Conservation (phyloP, 2,329 filamentous ascomycete species). For the Dryadomyces sulphureus region DNA sequence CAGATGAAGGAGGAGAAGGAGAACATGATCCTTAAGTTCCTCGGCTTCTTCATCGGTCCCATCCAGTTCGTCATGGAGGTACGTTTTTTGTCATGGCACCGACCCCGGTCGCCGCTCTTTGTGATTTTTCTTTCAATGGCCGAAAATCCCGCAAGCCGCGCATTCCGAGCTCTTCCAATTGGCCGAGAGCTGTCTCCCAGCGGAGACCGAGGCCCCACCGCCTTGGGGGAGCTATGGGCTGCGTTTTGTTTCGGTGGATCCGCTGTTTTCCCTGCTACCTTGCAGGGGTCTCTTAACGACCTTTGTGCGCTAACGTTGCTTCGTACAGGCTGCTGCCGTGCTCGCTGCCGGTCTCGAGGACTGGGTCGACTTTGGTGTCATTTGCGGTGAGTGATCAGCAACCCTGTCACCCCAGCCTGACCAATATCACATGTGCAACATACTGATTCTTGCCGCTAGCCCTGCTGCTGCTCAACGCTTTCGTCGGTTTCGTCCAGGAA, state of each 20-base stretch:
- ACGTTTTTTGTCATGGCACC: conserved; percentile 16
- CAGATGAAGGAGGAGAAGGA: conserved; percentile 82
- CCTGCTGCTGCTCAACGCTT: conserved; percentile 69
- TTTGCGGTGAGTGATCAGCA: conserved; percentile 37
- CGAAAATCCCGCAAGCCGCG: not conserved
- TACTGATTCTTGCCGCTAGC: conserved; percentile 2
- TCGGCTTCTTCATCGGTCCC: conserved; percentile 70
- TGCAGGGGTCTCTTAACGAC: not conserved
- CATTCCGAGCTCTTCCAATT: conserved; percentile 1
- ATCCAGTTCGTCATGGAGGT: conserved; percentile 94
- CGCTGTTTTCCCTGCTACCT: not conserved
- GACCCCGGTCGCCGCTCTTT: not conserved
- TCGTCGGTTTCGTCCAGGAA: conserved; percentile 78
- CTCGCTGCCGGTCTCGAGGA: conserved; percentile 73
- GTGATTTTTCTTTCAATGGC: not conserved
- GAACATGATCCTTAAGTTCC: conserved; percentile 71
- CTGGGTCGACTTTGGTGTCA: conserved; percentile 91
- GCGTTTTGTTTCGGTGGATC: conserved; percentile 2
- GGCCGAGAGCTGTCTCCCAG: not conserved
- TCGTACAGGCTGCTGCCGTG: conserved; percentile 51
- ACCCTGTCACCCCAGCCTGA: not conserved
- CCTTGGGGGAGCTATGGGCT: not conserved
- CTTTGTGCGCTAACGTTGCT: not conserved
- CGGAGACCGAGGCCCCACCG: no score
- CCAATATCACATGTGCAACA: not conserved